Evolutionary conservation across 2,329 filamentous ascomycete species (phyloP).

Genomic region (Clarireedia hainanense): DNA sequence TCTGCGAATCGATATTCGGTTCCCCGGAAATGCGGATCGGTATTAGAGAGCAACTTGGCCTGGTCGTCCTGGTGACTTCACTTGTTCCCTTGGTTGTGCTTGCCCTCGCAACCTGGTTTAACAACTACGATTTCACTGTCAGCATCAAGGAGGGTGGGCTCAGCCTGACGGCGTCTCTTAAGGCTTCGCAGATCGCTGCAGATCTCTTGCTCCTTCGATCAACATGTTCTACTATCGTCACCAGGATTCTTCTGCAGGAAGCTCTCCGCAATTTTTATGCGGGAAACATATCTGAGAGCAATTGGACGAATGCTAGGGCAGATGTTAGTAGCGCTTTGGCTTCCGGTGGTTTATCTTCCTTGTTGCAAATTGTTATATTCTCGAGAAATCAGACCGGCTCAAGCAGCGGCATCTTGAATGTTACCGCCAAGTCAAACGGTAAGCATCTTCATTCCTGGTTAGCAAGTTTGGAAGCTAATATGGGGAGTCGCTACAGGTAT

Average conservation of each 20-base stretch:
- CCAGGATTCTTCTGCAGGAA: slow-evolving; percentile 52
- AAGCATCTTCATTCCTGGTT: not conserved
- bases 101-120: slow-evolving; percentile 64
- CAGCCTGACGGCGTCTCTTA: slow-evolving; percentile 74
- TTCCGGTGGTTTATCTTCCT: slow-evolving; percentile 41
- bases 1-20: not conserved
- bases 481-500: slow-evolving; percentile 35
- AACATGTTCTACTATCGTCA: slow-evolving; percentile 63
- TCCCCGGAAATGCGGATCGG: slow-evolving; percentile 62
- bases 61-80: slow-evolving; percentile 68
- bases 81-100: slow-evolving; percentile 70
- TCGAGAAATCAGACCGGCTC: slow-evolving; percentile 57
- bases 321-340: slow-evolving; percentile 66
- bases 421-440: slow-evolving; percentile 42
- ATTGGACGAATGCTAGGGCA: slow-evolving; percentile 52
- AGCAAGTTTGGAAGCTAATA: not conserved
- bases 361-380: slow-evolving; percentile 68
- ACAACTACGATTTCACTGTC: slow-evolving; percentile 54
- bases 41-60: slow-evolving; percentile 79
- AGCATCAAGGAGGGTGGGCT: slow-evolving; percentile 53
- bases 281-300: slow-evolving; percentile 45
- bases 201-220: slow-evolving; percentile 74
- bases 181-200: slow-evolving; percentile 72
- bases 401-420: slow-evolving; percentile 51
- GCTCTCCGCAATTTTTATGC: slow-evolving; percentile 44